Base-by-base conservation (phyloP, 148 eudicot species). In the Diospyros lotus region DNA sequence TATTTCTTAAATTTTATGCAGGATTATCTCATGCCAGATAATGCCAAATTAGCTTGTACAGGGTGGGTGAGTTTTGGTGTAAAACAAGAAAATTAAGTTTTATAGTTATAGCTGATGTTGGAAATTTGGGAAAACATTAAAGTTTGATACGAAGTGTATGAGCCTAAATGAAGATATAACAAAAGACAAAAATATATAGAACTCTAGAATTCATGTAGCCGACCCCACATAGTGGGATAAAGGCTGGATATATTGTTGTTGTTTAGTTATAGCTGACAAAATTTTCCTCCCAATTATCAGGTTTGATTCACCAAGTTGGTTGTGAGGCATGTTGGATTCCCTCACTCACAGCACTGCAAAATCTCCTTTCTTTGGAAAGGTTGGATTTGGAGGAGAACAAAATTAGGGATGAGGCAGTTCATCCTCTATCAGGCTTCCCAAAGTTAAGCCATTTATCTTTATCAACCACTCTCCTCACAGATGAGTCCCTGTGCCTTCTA, bases 301-400 rank as follows among this genome's bases (percentile, higher is more conserved):
- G 98, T 75, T 72, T 79, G 52, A 68, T 76, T 52, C 78, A 68
- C 73, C 80, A 77, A 58, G 66, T n/a, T 48, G 82, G 66, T 50
- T 4, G 43, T 15, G 87, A 78, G 10, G 74, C 82, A 68, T 83
- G 82, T 45, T 84, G 73, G 58, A 69, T 82, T 76, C 81, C 74
- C 50, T 88, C 98, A 42, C 81, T 95, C 64, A 43, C 85, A 73
- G 82, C 83, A 58, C 87, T 95, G 40, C 79, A 85, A 66, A 86
- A 82, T 68, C 88, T 95, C 56, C 61, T 74, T 53, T 69, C 71
- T 45, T 81, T 92, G 76, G 89, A 86, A 68, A 87, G 72, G 40
- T 80, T 94, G 72, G 71, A 90, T 80, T 78, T 94, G 90, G 90
- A 86, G 69, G 83, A 77, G 48, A 85, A 87, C 70, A 75, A 50